phyloP scores from a whole-genome alignment of 352 stramenopile species.

The Phytophthora melonis region DNA sequence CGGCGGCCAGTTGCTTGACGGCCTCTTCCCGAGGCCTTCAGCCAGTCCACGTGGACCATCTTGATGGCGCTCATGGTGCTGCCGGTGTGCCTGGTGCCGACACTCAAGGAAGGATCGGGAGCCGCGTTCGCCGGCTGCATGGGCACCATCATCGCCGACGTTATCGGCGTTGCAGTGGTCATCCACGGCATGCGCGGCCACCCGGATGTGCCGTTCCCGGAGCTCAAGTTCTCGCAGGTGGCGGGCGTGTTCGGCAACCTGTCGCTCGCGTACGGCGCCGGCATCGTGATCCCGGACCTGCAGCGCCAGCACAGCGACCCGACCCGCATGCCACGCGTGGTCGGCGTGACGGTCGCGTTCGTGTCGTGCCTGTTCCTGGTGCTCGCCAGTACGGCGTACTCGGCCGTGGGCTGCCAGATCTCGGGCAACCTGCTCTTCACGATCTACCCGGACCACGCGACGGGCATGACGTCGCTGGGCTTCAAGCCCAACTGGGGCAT shows the following conservation, averaged over 20 bases:
- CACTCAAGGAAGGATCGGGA: slow-evolving; percentile 69
- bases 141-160: slow-evolving; percentile 67
- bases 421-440: slow-evolving; percentile 74
- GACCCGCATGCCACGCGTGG: slow-evolving; percentile 67
- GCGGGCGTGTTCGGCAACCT: slow-evolving; percentile 70
- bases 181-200: slow-evolving; percentile 66
- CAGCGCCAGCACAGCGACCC: slow-evolving; percentile 72
- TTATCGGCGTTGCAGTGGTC: slow-evolving; percentile 58
- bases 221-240: slow-evolving; percentile 62
- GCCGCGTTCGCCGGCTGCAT: slow-evolving; percentile 67
- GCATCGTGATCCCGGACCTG: slow-evolving; percentile 70
- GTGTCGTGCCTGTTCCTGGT: slow-evolving; percentile 63
- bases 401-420: slow-evolving; percentile 71
- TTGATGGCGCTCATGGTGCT: slow-evolving; percentile 64
- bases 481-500: slow-evolving; percentile 54
- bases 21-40: slow-evolving; percentile 63
- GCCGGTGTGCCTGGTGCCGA: slow-evolving; percentile 65
- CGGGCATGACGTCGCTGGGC: slow-evolving; percentile 43
- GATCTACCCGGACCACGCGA: slow-evolving; percentile 55
- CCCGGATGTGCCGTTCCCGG: slow-evolving; percentile 49
- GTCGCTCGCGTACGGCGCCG: slow-evolving; percentile 68
- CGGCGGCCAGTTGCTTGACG: slow-evolving; percentile 54
- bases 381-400: slow-evolving; percentile 57
- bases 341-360: slow-evolving; percentile 60
- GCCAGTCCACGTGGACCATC: slow-evolving; percentile 65